These are phyloP conservation scores for Paraphoma sp. DNA, from an alignment of 2,329 filamentous ascomycete genomes.

Conservation along the genomic window DNA sequence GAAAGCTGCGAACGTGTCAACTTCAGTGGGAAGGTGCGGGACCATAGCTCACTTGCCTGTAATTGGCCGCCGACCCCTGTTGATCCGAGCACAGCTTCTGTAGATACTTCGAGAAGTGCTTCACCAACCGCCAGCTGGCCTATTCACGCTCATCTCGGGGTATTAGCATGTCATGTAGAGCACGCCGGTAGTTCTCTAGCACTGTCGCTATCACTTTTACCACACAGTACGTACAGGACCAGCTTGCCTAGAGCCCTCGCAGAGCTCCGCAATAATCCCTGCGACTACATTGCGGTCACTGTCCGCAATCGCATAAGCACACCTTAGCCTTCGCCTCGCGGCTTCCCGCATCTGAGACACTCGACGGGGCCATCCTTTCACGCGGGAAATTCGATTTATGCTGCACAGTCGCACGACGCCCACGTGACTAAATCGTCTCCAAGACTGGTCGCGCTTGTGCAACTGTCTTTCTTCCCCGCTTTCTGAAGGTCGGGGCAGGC, in stretches of 20 bases:
- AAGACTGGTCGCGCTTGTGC: not conserved
- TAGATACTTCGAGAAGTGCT: conserved; percentile 29
- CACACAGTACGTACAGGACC: not conserved
- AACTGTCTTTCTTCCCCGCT: not conserved
- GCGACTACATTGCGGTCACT: not conserved
- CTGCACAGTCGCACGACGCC: not conserved
- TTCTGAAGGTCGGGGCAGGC: not conserved
- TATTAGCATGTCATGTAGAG: not conserved
- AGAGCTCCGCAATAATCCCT: not conserved
- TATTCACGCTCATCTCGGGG: conserved; percentile 6
- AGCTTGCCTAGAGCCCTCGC: not conserved
- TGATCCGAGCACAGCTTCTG: conserved; percentile 17
- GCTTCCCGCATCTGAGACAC: conserved; percentile 8
- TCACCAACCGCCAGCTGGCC: conserved; percentile 31
- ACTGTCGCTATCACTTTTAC: not conserved
- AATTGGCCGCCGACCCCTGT: conserved; percentile 3
- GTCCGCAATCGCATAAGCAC: not conserved
- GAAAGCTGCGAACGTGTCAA: conserved; percentile 30
- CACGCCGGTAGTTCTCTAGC: not conserved
- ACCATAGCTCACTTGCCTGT: conserved; percentile 9
- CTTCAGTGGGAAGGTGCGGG: conserved; percentile 18
- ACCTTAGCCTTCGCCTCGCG: conserved; percentile 8
- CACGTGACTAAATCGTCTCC: not conserved
- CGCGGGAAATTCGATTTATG: not conserved
- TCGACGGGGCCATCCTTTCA: not conserved